Percentiles rank a stretch among this genome's conserved stretches.
Conservation (phyloP, 2,329 filamentous ascomycete species). For the Alternaria sp. region DNA sequence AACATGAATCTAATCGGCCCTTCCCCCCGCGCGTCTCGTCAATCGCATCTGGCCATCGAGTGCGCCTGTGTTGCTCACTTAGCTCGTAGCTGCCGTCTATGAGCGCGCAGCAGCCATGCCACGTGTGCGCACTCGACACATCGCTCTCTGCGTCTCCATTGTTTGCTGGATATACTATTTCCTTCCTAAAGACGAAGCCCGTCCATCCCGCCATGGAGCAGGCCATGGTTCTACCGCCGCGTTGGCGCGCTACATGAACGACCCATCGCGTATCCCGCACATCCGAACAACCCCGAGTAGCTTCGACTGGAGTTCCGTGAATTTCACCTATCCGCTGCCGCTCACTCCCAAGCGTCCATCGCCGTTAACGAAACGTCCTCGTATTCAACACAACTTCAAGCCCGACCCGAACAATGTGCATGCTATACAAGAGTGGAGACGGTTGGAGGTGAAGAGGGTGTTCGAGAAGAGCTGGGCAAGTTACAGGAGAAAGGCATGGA, state of each 20-base stretch:
- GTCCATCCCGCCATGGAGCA: slow-evolving; percentile 9
- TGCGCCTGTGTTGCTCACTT: slow-evolving; percentile 2
- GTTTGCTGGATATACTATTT: slow-evolving; percentile 42
- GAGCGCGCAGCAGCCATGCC: slow-evolving; percentile 32
- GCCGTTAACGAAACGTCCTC: slow-evolving; percentile 41
- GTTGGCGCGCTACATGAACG: slow-evolving; percentile 48
- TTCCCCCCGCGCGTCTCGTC: not conserved
- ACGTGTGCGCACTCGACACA: slow-evolving; percentile 42
- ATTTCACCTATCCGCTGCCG: slow-evolving; percentile 40
- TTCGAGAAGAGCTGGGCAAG: slow-evolving; percentile 56
- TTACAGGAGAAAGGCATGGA: slow-evolving; percentile 58
- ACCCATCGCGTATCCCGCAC: slow-evolving; percentile 29
- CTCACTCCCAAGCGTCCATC: slow-evolving; percentile 40
- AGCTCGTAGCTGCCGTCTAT: slow-evolving; percentile 11
- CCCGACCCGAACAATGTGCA: slow-evolving; percentile 29
- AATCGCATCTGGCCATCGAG: slow-evolving; percentile 20
- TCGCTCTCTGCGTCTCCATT: slow-evolving; percentile 36
- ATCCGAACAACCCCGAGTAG: slow-evolving; percentile 40
- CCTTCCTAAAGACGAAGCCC: slow-evolving; percentile 29
- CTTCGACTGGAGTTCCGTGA: slow-evolving; percentile 46
- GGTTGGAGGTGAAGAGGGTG: slow-evolving; percentile 41
- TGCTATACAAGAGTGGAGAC: slow-evolving; percentile 37
- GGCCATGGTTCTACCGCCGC: slow-evolving; percentile 30
- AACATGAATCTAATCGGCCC: slow-evolving; percentile 16
- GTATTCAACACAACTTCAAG: slow-evolving; percentile 45